These are phyloP conservation scores for Endotrypanum monterogeii DNA, from an alignment of 208 protist species.

Conservation along the genomic window DNA sequence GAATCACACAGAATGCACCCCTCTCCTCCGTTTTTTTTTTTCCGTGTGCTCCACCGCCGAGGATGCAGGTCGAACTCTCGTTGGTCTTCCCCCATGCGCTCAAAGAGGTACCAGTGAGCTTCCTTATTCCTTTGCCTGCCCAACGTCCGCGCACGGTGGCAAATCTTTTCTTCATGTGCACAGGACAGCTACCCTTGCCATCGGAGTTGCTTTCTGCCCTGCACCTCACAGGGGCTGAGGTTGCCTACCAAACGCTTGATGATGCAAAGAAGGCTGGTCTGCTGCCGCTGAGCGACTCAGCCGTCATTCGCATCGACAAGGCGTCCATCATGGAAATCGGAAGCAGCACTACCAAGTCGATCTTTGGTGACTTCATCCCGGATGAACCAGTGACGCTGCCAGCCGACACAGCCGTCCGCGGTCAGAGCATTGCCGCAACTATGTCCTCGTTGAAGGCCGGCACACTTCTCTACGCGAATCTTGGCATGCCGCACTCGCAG, in stretches of 20 bases:
- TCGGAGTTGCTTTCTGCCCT: conserved; percentile 36
- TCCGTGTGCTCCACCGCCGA: neutral
- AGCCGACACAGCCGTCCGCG: conserved; percentile 7
- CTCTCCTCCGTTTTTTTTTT: neutral
- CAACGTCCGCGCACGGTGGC: conserved; percentile 56
- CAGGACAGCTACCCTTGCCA: conserved; percentile 51
- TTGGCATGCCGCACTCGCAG: conserved; percentile 68
- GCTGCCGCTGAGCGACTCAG: conserved; percentile 54
- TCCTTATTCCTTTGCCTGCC: conserved; percentile 49
- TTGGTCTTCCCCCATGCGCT: conserved; percentile 66
- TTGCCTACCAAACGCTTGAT: conserved; percentile 22
- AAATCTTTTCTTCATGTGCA: conserved; percentile 77
- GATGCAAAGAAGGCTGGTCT: conserved; percentile 40
- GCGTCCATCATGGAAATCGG: conserved; percentile 68
- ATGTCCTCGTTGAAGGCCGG: conserved; percentile 60
- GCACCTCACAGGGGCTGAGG: conserved; percentile 14
- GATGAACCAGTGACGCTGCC: conserved; percentile 51
- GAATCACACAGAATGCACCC: neutral
- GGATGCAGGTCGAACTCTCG: conserved; percentile 61
- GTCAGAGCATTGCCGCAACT: conserved; percentile 28
- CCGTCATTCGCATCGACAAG: conserved; percentile 72
- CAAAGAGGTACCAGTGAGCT: conserved; percentile 36
- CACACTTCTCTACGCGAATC: conserved; percentile 65
- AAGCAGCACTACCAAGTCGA: conserved; percentile 79
- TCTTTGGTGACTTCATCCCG: conserved; percentile 75